Evolutionary conservation across 2,329 filamentous ascomycete genomes (phyloP), one percentile per base, ranked within the genome.

Genomic region (Phialocephala sp.): DNA sequence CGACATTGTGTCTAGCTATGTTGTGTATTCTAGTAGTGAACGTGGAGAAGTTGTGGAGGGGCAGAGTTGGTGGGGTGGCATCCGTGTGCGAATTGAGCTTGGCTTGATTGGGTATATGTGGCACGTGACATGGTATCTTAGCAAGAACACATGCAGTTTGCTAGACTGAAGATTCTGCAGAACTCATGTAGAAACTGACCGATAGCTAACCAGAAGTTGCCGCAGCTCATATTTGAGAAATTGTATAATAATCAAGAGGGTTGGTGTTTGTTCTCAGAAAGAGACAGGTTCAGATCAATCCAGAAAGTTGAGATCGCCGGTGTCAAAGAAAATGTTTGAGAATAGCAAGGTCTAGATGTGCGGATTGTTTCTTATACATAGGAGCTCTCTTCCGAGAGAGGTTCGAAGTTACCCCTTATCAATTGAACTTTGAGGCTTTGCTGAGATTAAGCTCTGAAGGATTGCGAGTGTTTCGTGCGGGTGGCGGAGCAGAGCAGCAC

Each of bases 1-100:
- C 54, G 92, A 91, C 93, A 96, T 95, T 80, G 74, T 66, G 59
- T 60, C 62, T 68, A 62, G 61, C 35, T 59, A 3, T 3, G 37
- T 59, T 39, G 60, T 47, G 35, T 55, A n/a, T 18, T 11, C 11
- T 39, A 2, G 54, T 57, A 32, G 9, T 57, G 55, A 41, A 50
- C 59, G 50, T 20, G 20, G 60, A 43, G 57, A 47, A 60, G 37
- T 24, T 50, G 63, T 57, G 50, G 43, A 50, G 60, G 27, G 43
- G 63, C 66, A 47, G 62, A 63, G 43, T 60, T 59, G 66, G 66
- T 20, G 59, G 64, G 69, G 66, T 65, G n/a, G 27, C 27, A 32
- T 32, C 6, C 27, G 27, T 32, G 27, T 32, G 27, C 41, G 43
- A 36, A 14, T 52, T 62, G 35, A 55, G 52, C 59, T 59, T 65